Evolutionary conservation across 257 asterid species (phyloP), one percentile per base, ranked within the genome.

Genomic region (Solanum bulbocastanum): DNA sequence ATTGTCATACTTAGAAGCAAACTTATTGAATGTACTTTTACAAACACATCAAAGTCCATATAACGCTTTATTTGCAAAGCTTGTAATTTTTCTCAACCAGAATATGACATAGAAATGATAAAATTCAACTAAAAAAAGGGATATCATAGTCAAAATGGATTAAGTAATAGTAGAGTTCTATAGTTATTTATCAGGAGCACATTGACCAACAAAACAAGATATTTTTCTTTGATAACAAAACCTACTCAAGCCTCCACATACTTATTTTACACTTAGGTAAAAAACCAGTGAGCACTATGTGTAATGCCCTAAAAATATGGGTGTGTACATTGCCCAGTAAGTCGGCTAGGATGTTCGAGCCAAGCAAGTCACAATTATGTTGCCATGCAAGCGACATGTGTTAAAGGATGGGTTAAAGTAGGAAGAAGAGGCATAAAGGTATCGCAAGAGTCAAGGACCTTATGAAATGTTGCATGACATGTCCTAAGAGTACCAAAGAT

Each of bases 1-100:
- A 86, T 94, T 94, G 36, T 94, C 95, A 32, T 92, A 96, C 90
- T 95, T 96, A 78, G 93, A 97, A 82, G 98, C 97, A 75, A 95
- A 98, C 90, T 96, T 96, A 87, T 96, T 95, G 49, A 84, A 98
- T 94, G 98, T 68, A 98, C 99, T 93, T 95, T 98, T 66, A 91
- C 93, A 91, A 95, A 94, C 86, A 93, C 98, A 88, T 96, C 98
- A 83, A 96, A 96, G 22, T 98, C 96, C 87, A 86, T 95, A 46
- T 95, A 94, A 87, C 94, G 99, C 98, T 93, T 20, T 98, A 94
- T 88, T 96, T 58, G 99, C 98, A 87, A 96, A 96, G 91, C 94
- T 95, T 36, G 95, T 94, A 86, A 95, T 96, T 91, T 92, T 91
- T 92, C 98, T 94, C 99, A 98, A 95, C 90, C 95, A 90, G 90